Conservation (phyloP, 768 basidiomycete genomes). For the Leccinellum albellum region DNA sequence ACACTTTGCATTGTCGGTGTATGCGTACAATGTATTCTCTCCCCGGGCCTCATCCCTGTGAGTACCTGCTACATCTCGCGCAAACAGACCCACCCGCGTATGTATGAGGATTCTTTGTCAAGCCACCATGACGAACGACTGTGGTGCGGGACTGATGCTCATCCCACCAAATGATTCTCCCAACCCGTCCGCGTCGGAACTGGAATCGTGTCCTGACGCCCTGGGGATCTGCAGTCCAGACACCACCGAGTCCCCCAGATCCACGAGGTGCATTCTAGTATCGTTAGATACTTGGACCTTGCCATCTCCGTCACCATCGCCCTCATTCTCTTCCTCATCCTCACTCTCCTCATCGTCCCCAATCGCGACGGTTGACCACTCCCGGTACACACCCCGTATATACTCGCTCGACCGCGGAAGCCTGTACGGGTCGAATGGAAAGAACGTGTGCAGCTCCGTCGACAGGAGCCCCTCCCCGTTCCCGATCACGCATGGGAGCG, state of each 20-base stretch:
- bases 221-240: conserved; percentile 24
- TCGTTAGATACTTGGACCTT: neutral
- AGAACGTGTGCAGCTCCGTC: conserved; percentile 86
- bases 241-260: neutral
- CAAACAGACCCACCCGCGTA: neutral
- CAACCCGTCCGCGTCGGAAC: conserved; percentile 46
- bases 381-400: conserved; percentile 82
- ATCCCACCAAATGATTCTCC: conserved; percentile 72
- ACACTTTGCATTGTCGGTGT: neutral
- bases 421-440: conserved; percentile 97
- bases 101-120: neutral
- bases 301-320: conserved; percentile 13
- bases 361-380: conserved; percentile 81
- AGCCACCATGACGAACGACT: conserved; percentile 11
- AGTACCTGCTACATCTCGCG: neutral
- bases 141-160: conserved; percentile 73
- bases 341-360: conserved; percentile 69
- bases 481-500: conserved; percentile 17
- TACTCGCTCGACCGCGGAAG: conserved; percentile 74
- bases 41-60: neutral
- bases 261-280: conserved; percentile 1
- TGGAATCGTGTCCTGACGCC: conserved; percentile 14
- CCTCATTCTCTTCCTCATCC: conserved; percentile 49
- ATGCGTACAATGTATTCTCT: neutral
- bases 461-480: conserved; percentile 38